Conservation (phyloP, 2,329 filamentous ascomycete genomes). For the Fusarium illudens region DNA sequence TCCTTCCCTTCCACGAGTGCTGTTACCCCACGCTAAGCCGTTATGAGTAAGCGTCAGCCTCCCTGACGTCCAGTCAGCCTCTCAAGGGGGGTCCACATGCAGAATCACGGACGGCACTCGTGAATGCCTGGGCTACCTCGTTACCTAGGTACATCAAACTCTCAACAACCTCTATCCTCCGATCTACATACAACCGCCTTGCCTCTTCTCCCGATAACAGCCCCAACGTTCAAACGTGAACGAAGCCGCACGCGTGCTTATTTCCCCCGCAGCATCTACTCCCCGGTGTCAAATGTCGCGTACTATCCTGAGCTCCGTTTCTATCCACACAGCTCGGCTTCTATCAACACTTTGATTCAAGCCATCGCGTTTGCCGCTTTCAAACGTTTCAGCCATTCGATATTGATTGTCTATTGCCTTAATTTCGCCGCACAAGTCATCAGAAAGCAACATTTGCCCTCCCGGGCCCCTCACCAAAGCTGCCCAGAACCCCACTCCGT, state of each 20-base stretch:
- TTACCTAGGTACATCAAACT: neutral
- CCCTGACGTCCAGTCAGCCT: conserved; percentile 31
- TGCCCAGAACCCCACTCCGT: neutral
- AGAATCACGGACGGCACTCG: conserved; percentile 15
- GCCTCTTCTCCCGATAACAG: neutral
- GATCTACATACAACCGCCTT: conserved; percentile 7
- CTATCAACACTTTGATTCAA: conserved; percentile 31
- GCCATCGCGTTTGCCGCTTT: conserved; percentile 11
- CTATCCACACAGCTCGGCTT: conserved; percentile 13
- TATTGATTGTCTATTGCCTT: neutral
- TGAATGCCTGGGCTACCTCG: conserved; percentile 11
- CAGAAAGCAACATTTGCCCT: neutral
- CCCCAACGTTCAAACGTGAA: neutral
- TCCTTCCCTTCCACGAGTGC: neutral
- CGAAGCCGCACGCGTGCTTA: conserved; percentile 1
- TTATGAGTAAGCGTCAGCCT: conserved; percentile 30
- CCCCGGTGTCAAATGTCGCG: conserved; percentile 40
- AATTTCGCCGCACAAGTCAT: neutral
- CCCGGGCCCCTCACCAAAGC: neutral
- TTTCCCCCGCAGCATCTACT: neutral
- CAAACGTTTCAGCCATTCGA: neutral
- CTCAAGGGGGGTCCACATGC: conserved; percentile 21
- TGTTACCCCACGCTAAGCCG: conserved; percentile 28
- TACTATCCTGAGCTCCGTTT: conserved; percentile 24
- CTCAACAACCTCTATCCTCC: conserved; percentile 12